Evolutionary conservation across 2,329 filamentous ascomycete genomes (phyloP), one percentile per base, ranked within the genome.

Genomic region (Remersonia thermophila): DNA sequence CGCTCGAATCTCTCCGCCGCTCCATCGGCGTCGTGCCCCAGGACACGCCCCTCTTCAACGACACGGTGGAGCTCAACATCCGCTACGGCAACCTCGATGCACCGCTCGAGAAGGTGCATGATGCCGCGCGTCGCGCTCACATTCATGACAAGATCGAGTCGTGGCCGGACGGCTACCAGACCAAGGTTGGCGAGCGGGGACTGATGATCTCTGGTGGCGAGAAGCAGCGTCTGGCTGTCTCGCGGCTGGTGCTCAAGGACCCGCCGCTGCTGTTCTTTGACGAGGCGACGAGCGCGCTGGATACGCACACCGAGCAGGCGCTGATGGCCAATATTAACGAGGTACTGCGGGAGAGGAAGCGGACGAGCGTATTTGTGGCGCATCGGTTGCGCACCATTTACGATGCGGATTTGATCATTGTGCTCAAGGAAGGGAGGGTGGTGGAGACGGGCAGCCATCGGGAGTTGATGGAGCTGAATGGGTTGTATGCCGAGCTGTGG

Each of bases 191-290:
- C 36, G 89, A 95, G 63, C 73, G 89, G 32, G 87, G 87, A 1
- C 79, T 95, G 73, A 95, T 95, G 87, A 94, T 95, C 30, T 93
- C 83, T 1, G 87, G 84, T 2, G 87, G 87, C 23, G 89, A 95
- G 62, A 95, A 95, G 59, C 87, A 95, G 60, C 75, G 87, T 3
- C 64, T 95, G 9, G 89, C 89, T 0, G 76, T 95, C 16, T 84
- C 83, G 17, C 69, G 87, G 30, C 57, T 95, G 27, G 71, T 95
- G 2, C 67, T 95, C 39, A 95, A 95, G 57, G 83, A 95, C 47
- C 85, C 87, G 3, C 84, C 85, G 2, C 61, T 95, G 18, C 63
- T 95, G 1, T 95, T 95, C 69, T 95, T 95, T 49, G 87, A 95
- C 47, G 87, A 95, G 65, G 89, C 87, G 50, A 95, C 87, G 1